Percentiles rank a stretch among this genome's conserved stretches.
Conservation (phyloP, 2,329 filamentous ascomycete species). For the Coniochaeta sp. region DNA sequence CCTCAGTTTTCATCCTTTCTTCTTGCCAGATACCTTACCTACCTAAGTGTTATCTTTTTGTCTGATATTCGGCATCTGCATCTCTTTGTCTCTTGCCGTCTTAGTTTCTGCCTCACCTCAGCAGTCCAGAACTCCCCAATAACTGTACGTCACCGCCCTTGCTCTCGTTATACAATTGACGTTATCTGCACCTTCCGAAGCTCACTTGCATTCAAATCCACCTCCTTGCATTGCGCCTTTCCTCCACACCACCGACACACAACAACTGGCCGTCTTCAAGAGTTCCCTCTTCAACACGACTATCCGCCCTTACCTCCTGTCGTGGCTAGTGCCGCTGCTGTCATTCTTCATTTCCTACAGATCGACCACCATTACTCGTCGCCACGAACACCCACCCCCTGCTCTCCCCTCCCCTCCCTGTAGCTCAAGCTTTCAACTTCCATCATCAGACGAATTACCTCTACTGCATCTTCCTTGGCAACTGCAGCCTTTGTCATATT, state of each 20-base stretch:
- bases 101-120: neutral
- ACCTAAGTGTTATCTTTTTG: neutral
- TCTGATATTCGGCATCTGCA: neutral
- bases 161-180: neutral
- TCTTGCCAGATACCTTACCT: neutral
- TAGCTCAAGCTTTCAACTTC: neutral
- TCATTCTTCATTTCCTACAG: neutral
- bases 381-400: neutral
- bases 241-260: neutral
- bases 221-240: neutral
- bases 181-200: neutral
- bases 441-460: neutral
- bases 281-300: neutral
- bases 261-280: neutral
- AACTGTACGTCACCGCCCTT: neutral
- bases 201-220: neutral
- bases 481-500: neutral
- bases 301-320: neutral
- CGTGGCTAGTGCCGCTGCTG: neutral
- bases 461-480: neutral
- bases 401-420: neutral
- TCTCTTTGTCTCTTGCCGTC: neutral
- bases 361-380: neutral
- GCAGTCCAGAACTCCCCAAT: neutral
- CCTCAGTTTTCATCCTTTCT: conserved; percentile 1